A percentile compares a stretch with the other conserved stretches of the same genome.
Evolutionary conservation across 495 filamentous ascomycete genomes (phyloP).

Genomic region (Neurospora sp.): DNA sequence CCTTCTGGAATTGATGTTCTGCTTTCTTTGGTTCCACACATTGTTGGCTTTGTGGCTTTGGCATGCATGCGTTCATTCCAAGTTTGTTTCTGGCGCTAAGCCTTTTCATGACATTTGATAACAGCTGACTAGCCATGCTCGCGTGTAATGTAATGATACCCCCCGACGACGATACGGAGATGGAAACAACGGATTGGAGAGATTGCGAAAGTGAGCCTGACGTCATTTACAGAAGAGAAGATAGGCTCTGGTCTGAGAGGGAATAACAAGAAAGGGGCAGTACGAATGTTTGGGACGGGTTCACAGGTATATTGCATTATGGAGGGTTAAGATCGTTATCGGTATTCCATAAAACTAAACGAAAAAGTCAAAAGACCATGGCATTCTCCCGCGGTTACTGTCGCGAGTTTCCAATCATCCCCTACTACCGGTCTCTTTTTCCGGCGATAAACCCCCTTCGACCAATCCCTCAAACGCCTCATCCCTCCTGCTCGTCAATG

Average conservation of each 20-base stretch:
- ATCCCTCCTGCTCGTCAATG: constrained; percentile 51
- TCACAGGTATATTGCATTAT: background rate
- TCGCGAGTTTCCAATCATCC: background rate
- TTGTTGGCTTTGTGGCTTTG: constrained; percentile 1
- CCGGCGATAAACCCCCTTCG: constrained; percentile 37
- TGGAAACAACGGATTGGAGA: background rate
- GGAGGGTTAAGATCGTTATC: background rate
- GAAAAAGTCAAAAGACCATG: background rate
- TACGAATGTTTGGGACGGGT: background rate
- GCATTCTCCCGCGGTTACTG: background rate
- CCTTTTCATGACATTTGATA: constrained; percentile 2
- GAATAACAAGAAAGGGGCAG: background rate
- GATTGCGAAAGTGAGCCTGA: background rate
- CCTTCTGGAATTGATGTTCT: constrained; percentile 11
- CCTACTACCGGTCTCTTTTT: background rate
- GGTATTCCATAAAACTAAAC: constrained; percentile 1
- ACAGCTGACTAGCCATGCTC: constrained; percentile 10
- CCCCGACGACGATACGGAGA: background rate
- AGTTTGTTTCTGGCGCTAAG: background rate
- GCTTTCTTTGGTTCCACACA: background rate
- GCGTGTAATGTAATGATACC: constrained; percentile 8
- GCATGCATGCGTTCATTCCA: background rate
- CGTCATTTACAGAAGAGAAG: background rate
- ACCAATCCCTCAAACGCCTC: constrained; percentile 55
- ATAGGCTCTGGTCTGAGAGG: background rate